These are phyloP conservation scores for Trifolium fragiferum DNA, from an alignment of 306 rosid genomes.

Conservation along the genomic window DNA sequence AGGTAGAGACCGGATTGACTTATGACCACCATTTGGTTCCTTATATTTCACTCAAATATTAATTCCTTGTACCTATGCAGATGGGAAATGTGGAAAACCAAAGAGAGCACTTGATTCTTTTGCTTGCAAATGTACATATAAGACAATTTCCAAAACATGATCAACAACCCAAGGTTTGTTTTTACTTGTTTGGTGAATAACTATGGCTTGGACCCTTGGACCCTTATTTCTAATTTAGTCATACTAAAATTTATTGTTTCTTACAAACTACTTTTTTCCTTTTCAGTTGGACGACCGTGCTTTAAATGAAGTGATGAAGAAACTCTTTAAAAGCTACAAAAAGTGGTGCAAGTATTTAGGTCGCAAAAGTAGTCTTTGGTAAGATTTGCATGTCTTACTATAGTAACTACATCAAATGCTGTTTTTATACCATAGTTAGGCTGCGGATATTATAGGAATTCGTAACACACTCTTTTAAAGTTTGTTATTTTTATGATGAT, in stretches of 20 bases:
- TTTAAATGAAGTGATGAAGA: constrained; percentile 89
- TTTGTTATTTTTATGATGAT: constrained; percentile 32
- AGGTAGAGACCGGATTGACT: constrained; percentile 58
- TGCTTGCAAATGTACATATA: constrained; percentile 91
- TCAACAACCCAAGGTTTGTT: constrained; percentile 76
- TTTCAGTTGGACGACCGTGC: constrained; percentile 84
- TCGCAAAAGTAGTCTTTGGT: constrained; percentile 99
- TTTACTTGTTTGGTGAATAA: constrained; percentile 3
- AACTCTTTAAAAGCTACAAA: constrained; percentile 88
- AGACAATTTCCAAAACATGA: constrained; percentile 70
- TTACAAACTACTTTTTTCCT: constrained; percentile 30
- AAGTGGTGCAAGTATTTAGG: constrained; percentile 94
- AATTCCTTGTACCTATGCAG: constrained; percentile 56
- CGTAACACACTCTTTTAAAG: constrained; percentile 15
- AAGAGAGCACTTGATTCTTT: constrained; percentile 96
- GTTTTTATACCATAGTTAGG: too few species aligned
- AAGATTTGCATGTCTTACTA: constrained; percentile 44
- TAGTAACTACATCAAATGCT: background rate
- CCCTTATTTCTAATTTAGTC: constrained; percentile 31
- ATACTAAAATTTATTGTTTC: background rate
- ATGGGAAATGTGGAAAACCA: constrained; percentile 88
- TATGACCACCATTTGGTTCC: constrained; percentile 32
- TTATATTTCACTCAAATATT: constrained; percentile 23
- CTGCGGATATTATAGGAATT: constrained; percentile 6
- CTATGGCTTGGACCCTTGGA: background rate